These are phyloP conservation scores for Agrocybe chaxingu DNA, from an alignment of 768 basidiomycete species.

Conservation along the genomic window DNA sequence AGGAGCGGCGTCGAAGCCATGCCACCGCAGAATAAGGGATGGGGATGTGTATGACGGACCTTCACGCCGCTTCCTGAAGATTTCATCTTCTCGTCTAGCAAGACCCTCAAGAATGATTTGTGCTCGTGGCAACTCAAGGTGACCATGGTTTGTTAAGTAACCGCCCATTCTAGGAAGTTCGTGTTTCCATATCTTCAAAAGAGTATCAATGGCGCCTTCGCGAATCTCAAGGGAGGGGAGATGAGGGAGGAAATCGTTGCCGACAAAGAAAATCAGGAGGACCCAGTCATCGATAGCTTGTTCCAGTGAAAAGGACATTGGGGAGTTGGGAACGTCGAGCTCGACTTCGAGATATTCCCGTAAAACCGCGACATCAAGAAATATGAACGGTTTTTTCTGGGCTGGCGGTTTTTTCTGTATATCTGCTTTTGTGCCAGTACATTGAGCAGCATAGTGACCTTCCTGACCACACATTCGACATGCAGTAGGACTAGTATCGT, in stretches of 20 bases:
- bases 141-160: conserved; percentile 92
- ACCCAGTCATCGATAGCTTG: conserved; percentile 99
- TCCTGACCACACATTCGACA: conserved; percentile 94
- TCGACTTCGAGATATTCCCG: conserved; percentile 98
- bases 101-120: conserved; percentile 96
- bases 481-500: conserved; percentile 70
- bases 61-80: conserved; percentile 90
- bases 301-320: conserved; percentile 91
- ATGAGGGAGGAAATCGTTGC: conserved; percentile 99
- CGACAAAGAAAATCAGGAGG: conserved; percentile 98
- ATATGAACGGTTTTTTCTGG: conserved; percentile 96
- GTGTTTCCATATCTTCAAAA: conserved; percentile 93
- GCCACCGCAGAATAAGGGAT: conserved; percentile 13
- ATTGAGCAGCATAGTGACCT: conserved; percentile 94
- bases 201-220: conserved; percentile 97
- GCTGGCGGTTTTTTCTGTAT: conserved; percentile 63
- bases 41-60: conserved; percentile 47
- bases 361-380: conserved; percentile 93
- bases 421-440: conserved; percentile 77
- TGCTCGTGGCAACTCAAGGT: conserved; percentile 78
- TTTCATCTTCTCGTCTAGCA: conserved; percentile 92
- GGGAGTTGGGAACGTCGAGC: conserved; percentile 72
- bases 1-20: conserved; percentile 10
- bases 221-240: conserved; percentile 97
- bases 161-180: conserved; percentile 96